Evolutionary conservation across 257 asterid genomes (phyloP), one percentile per base, ranked within the genome.

Genomic region (Lycium barbarum): DNA sequence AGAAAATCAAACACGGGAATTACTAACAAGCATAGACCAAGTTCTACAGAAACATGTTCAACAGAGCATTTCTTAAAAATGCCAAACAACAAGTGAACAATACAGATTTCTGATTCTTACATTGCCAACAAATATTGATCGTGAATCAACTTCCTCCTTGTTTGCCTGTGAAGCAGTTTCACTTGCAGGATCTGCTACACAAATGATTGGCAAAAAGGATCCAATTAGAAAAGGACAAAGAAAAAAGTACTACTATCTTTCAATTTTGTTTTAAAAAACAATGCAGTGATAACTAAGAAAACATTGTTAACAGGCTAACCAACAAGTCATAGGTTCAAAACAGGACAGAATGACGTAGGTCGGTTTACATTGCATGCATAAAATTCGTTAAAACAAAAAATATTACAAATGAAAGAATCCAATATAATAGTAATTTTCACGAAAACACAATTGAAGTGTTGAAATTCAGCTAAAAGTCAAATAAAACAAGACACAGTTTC

Each of bases 101-200:
- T 33, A 68, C 5, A 22, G 18, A 65, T 68, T 73, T 36, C 55
- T 15, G 53, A 33, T 86, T 86, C 99, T 96, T 90, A 96, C 99
- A 89, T 96, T 96, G 85, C 99, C 99, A 84, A 96, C 98, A 92
- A 84, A 96, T 84, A 94, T 92, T 38, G 99, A 96, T 68, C 99
- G 89, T 49, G 94, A 80, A 87, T 96, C 99, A 68, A 96, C 92
- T 89, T 96, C 99, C 86, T 94, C 98, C 87, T 83, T 88, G 89
- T 88, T 93, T 86, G 96, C 98, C 87, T 91, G 95, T 62, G 94
- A 88, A 80, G 98, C 95, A 86, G 98, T 93, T 61, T 93, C 90
- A 83, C 86, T 90, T 58, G 95, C 94, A 72, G 99, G 97, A 88
- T 94, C 99, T 94, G 88, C 72, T 47, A 36, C 81, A 84, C 33